phyloP scores from a whole-genome alignment of 2,329 filamentous ascomycete genomes.

The Pestalotiopsis sp. region DNA sequence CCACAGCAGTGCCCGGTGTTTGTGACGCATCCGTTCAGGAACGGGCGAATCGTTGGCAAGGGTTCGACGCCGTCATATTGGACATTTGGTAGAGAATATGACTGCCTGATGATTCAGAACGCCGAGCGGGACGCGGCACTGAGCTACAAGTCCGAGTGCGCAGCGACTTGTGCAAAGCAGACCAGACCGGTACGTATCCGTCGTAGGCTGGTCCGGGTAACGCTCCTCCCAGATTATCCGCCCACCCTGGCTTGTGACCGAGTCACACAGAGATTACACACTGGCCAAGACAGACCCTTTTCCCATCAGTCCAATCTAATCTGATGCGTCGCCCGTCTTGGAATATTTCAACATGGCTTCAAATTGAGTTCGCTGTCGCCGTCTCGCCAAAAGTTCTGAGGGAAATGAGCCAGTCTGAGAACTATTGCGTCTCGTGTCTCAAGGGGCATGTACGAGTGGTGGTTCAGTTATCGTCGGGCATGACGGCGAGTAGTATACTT shows the following conservation, averaged over 20 bases:
- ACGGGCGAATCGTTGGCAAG: background rate
- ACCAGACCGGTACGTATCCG: background rate
- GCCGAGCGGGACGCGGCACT: slow-evolving; percentile 10
- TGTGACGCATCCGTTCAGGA: background rate
- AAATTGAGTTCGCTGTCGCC: background rate
- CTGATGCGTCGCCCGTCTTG: slow-evolving; percentile 11
- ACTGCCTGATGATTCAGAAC: slow-evolving; percentile 11
- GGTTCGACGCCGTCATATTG: background rate
- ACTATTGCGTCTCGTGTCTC: background rate
- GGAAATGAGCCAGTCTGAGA: slow-evolving; percentile 9
- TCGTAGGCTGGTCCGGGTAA: too few relatives aligned
- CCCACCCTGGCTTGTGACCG: too few relatives aligned
- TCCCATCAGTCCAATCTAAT: slow-evolving; percentile 1
- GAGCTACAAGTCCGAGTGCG: background rate
- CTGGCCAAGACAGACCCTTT: background rate
- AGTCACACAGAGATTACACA: too few relatives aligned
- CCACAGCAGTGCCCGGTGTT: background rate
- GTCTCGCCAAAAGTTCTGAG: background rate
- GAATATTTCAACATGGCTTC: background rate
- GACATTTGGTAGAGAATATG: background rate
- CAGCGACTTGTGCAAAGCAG: background rate
- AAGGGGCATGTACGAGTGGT: too few relatives aligned
- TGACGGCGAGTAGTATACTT: background rate
- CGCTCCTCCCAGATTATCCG: too few relatives aligned
- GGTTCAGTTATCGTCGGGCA: background rate